Evolutionary conservation across 2,329 filamentous ascomycete species (phyloP).

Genomic region (Clathrospora elynae): DNA sequence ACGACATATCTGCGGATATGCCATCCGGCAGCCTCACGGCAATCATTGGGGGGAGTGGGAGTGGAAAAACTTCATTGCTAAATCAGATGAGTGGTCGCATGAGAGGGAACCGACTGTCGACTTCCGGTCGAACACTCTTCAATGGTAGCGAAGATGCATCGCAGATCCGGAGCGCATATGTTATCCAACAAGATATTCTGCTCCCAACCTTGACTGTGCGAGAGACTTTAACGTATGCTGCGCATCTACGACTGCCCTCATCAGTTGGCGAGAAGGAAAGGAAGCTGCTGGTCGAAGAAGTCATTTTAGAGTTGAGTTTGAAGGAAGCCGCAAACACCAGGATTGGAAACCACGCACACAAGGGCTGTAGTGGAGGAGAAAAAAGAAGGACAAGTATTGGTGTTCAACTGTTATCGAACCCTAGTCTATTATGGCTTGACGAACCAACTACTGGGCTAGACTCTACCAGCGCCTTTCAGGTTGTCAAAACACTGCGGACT

Average conservation of each 20-base stretch:
- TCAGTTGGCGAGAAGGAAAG: slow-evolving; percentile 65
- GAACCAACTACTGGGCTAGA: slow-evolving; percentile 80
- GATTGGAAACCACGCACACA: slow-evolving; percentile 72
- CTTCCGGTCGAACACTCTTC: slow-evolving; percentile 63
- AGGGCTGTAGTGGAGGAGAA: slow-evolving; percentile 79
- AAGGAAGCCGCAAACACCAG: slow-evolving; percentile 78
- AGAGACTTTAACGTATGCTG: slow-evolving; percentile 75
- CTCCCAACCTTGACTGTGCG: slow-evolving; percentile 75
- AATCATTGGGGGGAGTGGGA: slow-evolving; percentile 75
- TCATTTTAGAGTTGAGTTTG: slow-evolving; percentile 74
- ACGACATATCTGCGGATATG: slow-evolving; percentile 68
- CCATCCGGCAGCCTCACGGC: slow-evolving; percentile 71
- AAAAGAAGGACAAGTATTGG: slow-evolving; percentile 78
- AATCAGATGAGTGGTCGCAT: slow-evolving; percentile 75
- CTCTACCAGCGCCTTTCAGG: slow-evolving; percentile 75
- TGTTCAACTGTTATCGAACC: slow-evolving; percentile 78
- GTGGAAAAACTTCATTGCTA: slow-evolving; percentile 64
- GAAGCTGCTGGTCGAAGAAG: slow-evolving; percentile 70
- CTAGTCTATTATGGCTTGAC: slow-evolving; percentile 76
- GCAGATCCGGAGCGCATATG: slow-evolving; percentile 68
- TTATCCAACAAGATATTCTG: slow-evolving; percentile 77
- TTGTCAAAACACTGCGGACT: slow-evolving; percentile 71
- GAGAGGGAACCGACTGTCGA: slow-evolving; percentile 58
- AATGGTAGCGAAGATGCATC: slow-evolving; percentile 60
- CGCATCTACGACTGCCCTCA: slow-evolving; percentile 70